A percentile compares a stretch with the other conserved stretches of the same genome.
phyloP scores from a whole-genome alignment of 2,329 filamentous ascomycete species.

The Ophiocordyceps australis region DNA sequence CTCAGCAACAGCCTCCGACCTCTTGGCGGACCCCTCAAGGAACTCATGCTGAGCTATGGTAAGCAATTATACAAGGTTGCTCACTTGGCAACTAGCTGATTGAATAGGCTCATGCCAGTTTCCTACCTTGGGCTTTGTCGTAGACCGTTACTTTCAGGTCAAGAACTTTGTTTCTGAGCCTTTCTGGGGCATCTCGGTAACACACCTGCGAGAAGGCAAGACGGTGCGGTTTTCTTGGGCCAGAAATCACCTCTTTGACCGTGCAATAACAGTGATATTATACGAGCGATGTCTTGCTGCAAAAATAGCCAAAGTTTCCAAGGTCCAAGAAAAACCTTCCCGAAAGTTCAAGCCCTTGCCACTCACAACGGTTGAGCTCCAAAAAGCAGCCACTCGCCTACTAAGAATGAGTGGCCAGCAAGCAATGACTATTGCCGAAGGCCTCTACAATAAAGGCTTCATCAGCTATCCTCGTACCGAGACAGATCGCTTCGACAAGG shows the following conservation, averaged over 20 bases:
- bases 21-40: constrained; percentile 47
- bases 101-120: constrained; percentile 74
- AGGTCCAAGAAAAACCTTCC: constrained; percentile 78
- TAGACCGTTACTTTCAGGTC: constrained; percentile 87
- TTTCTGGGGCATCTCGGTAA: constrained; percentile 85
- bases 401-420: constrained; percentile 80
- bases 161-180: constrained; percentile 82
- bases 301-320: constrained; percentile 61
- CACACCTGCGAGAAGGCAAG: constrained; percentile 58
- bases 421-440: constrained; percentile 78
- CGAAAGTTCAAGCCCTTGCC: constrained; percentile 89
- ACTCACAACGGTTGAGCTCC: constrained; percentile 85
- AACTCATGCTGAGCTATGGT: constrained; percentile 68
- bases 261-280: constrained; percentile 60
- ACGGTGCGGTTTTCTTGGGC: constrained; percentile 75
- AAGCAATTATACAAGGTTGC: constrained; percentile 6
- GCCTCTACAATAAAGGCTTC: constrained; percentile 81
- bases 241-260: constrained; percentile 71
- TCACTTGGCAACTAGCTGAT: constrained; percentile 2
- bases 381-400: constrained; percentile 84
- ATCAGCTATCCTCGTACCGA: constrained; percentile 97
- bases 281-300: constrained; percentile 72
- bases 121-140: constrained; percentile 88
- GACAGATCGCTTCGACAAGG: constrained; percentile 86
- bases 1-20: constrained; percentile 62